Percentiles rank a stretch among this genome's conserved stretches.
Evolutionary conservation across 2,329 filamentous ascomycete species (phyloP).

Genomic region (Aplosporella prunicola): DNA sequence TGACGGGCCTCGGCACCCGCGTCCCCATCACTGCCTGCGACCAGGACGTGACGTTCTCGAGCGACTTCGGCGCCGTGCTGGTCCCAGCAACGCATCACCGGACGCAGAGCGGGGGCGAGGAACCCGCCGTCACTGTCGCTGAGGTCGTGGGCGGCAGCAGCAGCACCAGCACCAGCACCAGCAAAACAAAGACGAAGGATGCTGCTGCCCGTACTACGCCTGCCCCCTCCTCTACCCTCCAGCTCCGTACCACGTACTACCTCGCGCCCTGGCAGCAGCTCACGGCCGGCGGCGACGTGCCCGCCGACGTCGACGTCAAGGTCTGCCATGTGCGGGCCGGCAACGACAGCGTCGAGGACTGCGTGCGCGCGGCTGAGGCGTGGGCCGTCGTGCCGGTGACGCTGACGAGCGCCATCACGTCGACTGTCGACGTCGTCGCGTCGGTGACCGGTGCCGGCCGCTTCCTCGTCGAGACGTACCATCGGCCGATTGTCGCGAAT

Average conservation of each 20-base stretch:
- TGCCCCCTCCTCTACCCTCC: slow-evolving; percentile 28
- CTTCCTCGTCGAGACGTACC: slow-evolving; percentile 31
- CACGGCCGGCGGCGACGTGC: slow-evolving; percentile 26
- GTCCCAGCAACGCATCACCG: no score
- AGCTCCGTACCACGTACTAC: slow-evolving; percentile 34
- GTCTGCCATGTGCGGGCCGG: slow-evolving; percentile 28
- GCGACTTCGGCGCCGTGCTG: slow-evolving; percentile 34
- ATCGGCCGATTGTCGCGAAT: slow-evolving; percentile 29
- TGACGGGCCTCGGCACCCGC: slow-evolving; percentile 32
- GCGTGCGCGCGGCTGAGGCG: slow-evolving; percentile 32
- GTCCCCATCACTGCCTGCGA: slow-evolving; percentile 34
- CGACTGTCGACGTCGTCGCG: slow-evolving; percentile 30
- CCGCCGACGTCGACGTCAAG: slow-evolving; percentile 33
- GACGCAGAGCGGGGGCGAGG: no score
- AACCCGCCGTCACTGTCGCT: slow-evolving; percentile 17
- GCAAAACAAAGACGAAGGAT: no score
- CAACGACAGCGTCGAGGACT: slow-evolving; percentile 28
- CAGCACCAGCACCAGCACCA: no score
- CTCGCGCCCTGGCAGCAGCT: slow-evolving; percentile 36
- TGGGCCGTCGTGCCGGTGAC: slow-evolving; percentile 35
- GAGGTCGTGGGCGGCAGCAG: slow-evolving; percentile 4
- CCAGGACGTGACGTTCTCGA: slow-evolving; percentile 39
- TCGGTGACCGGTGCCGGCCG: slow-evolving; percentile 26
- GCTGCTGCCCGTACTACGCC: no score
- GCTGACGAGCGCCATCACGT: slow-evolving; percentile 24